A percentile compares a stretch with the other conserved stretches of the same genome.
Conservation (phyloP, 495 filamentous ascomycete species). For the Penicillium lagena region DNA sequence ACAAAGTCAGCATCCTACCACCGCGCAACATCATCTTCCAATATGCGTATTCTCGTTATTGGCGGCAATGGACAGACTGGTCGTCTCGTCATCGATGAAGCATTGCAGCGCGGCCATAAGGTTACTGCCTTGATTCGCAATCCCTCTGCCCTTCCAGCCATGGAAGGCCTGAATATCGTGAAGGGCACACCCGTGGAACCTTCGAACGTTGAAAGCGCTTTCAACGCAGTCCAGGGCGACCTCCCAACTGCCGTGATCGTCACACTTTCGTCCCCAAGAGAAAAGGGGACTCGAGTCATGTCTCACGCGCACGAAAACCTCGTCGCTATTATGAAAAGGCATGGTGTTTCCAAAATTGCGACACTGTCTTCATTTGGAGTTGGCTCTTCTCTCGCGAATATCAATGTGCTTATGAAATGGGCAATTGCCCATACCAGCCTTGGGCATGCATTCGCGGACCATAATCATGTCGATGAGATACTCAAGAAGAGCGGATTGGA, state of each 20-base stretch:
- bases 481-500: conserved; percentile 15
- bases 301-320: conserved; percentile 19
- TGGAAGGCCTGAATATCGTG: conserved; percentile 21
- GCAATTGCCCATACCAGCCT: conserved; percentile 25
- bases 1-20: conserved; percentile 1
- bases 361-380: conserved; percentile 33
- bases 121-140: conserved; percentile 37
- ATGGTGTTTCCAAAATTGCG: conserved; percentile 25
- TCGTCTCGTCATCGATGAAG: conserved; percentile 30
- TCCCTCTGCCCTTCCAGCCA: conserved; percentile 17
- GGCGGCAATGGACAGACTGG: conserved; percentile 40
- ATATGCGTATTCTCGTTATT: conserved; percentile 37
- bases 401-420: conserved; percentile 25
- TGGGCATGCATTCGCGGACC: conserved; percentile 24
- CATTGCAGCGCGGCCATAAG: conserved; percentile 30
- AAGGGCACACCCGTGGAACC: conserved; percentile 31
- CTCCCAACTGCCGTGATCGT: conserved; percentile 26
- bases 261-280: conserved; percentile 23
- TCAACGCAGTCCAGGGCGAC: conserved; percentile 9
- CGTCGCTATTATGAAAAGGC: conserved; percentile 27
- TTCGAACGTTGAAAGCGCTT: conserved; percentile 27
- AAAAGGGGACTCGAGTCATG: conserved; percentile 22
- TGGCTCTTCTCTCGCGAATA: conserved; percentile 21
- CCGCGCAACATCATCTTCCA: conserved; percentile 6
- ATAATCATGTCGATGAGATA: conserved; percentile 24